Percentiles rank a stretch among this genome's conserved stretches.
Conservation (phyloP, 352 stramenopile genomes). For the Thalassiosira ordinaria region DNA sequence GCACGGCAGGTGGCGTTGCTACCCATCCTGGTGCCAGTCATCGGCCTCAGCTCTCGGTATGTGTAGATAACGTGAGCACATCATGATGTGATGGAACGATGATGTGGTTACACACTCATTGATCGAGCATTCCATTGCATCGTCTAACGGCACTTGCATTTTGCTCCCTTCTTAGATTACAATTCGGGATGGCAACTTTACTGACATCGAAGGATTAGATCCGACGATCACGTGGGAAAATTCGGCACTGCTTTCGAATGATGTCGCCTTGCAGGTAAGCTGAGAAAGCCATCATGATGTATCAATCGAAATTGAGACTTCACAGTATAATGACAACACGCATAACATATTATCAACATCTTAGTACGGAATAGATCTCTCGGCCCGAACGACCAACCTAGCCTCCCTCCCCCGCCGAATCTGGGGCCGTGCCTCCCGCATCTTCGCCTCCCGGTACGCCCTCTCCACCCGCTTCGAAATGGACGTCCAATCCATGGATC, state of each 20-base stretch:
- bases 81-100: neutral
- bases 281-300: too few relatives aligned
- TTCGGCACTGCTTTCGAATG: constrained; percentile 52
- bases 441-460: constrained; percentile 65
- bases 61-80: neutral
- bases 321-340: constrained; percentile 1
- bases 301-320: neutral
- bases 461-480: constrained; percentile 71
- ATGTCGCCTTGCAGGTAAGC: constrained; percentile 64
- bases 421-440: constrained; percentile 71
- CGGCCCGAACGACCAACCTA: constrained; percentile 74
- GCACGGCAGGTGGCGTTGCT: neutral
- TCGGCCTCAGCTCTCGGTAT: neutral
- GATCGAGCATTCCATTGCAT: too few relatives aligned
- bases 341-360: constrained; percentile 8
- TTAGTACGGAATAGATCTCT: constrained; percentile 77
- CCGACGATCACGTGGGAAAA: constrained; percentile 75
- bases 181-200: constrained; percentile 82
- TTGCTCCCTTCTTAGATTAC: constrained; percentile 63
- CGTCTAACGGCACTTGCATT: too few relatives aligned
- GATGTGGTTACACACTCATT: too few relatives aligned
- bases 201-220: constrained; percentile 79
- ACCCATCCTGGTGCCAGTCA: neutral
- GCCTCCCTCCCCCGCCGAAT: constrained; percentile 74
- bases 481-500: constrained; percentile 57